phyloP scores from a whole-genome alignment of 345 rosid species.

The Salix udensis region DNA sequence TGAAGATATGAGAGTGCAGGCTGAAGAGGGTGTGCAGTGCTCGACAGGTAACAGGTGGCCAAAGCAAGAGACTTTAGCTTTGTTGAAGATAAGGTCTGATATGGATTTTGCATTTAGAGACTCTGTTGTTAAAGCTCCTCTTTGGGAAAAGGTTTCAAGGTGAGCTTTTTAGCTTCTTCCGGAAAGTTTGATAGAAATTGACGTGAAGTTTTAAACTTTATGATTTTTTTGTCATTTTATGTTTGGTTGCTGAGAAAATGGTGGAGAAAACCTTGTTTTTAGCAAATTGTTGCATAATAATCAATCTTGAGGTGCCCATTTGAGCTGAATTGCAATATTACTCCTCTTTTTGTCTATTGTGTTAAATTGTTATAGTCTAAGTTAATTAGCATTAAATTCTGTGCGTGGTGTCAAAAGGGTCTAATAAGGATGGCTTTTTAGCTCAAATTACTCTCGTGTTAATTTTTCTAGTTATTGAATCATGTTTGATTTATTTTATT shows the following conservation, averaged over 20 bases:
- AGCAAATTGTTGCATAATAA: not conserved
- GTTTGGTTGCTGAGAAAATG: slow-evolving; percentile 5
- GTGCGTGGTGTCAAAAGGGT: not conserved
- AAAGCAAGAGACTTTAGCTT: slow-evolving; percentile 23
- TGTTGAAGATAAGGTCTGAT: slow-evolving; percentile 28
- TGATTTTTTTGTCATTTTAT: not conserved
- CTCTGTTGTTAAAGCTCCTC: slow-evolving; percentile 20
- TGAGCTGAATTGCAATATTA: not conserved
- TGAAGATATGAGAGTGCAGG: slow-evolving; percentile 22
- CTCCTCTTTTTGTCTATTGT: not conserved
- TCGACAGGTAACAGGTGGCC: slow-evolving; percentile 30
- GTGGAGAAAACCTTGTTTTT: not conserved
- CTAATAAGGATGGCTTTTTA: not conserved
- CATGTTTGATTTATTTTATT: slow-evolving; percentile 13
- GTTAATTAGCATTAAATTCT: not conserved
- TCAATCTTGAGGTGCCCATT: not conserved
- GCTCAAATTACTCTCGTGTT: not conserved
- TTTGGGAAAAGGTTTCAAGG: slow-evolving; percentile 35
- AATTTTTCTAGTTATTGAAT: not conserved
- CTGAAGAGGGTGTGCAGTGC: slow-evolving; percentile 40
- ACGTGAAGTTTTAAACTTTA: not conserved
- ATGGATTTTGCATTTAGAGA: slow-evolving; percentile 27
- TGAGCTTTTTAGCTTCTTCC: slow-evolving; percentile 13
- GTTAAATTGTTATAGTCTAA: not conserved
- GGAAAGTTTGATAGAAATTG: not conserved